A percentile compares a stretch with the other conserved stretches of the same genome.
phyloP scores from a whole-genome alignment of 208 protist genomes.

The Leishmania martiniquensis region DNA sequence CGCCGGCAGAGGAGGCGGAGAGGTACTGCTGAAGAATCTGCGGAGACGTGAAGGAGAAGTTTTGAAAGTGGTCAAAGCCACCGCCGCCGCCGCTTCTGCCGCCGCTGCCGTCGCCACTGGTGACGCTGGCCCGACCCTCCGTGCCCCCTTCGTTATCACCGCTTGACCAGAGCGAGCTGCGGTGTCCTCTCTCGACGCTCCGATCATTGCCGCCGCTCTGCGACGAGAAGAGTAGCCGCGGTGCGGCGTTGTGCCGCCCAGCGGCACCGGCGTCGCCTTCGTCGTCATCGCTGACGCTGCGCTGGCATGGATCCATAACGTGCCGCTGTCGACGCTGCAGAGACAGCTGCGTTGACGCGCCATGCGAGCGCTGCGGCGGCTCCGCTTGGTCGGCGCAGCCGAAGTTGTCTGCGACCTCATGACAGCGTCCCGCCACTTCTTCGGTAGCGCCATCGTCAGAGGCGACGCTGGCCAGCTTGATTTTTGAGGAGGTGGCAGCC shows the following conservation, averaged over 20 bases:
- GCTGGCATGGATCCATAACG: neutral
- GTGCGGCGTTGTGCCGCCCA: neutral
- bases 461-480: slow-evolving; percentile 26
- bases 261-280: neutral
- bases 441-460: slow-evolving; percentile 11
- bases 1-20: slow-evolving; percentile 13
- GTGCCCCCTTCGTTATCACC: neutral
- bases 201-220: neutral
- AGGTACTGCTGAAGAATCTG: slow-evolving; percentile 37
- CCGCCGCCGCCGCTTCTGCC: neutral
- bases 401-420: too few species aligned
- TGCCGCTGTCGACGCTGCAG: neutral
- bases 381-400: slow-evolving; percentile 2
- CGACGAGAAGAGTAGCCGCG: neutral
- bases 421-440: slow-evolving; percentile 1
- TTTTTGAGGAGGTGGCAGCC: neutral
- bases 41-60: slow-evolving; percentile 49
- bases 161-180: neutral
- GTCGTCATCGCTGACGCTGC: slow-evolving; percentile 1
- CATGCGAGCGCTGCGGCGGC: too few species aligned
- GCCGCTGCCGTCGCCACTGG: neutral
- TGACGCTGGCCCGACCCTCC: neutral
- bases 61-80: slow-evolving; percentile 45
- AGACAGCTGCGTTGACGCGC: too few species aligned
- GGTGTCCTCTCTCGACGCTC: neutral